Conservation (phyloP, 257 asterid genomes). For the Nicotiana benthamiana region DNA sequence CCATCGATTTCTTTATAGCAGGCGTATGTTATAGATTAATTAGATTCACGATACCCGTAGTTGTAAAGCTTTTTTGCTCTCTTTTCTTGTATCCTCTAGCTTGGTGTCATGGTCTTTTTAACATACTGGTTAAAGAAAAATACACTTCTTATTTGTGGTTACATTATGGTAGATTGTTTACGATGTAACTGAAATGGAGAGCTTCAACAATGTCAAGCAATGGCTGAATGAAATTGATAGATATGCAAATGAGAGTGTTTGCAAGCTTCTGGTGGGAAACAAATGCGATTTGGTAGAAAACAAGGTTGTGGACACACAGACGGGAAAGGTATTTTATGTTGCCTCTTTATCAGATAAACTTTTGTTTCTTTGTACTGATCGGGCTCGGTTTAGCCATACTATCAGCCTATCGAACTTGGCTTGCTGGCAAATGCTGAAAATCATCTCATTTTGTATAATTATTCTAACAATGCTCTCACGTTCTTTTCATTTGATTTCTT, state of each 20-base stretch:
- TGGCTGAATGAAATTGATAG: conserved; percentile 95
- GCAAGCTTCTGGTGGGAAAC: conserved; percentile 97
- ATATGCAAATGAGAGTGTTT: conserved; percentile 92
- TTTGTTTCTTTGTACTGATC: not conserved
- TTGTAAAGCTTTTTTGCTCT: not conserved
- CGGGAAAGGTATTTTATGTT: conserved; percentile 51
- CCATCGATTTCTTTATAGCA: not conserved
- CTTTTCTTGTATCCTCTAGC: not conserved
- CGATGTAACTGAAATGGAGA: conserved; percentile 95
- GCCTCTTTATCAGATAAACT: not conserved
- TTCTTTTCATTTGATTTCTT: not conserved
- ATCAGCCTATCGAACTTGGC: not conserved
- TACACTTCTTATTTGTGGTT: conserved; percentile 13
- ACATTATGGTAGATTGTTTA: conserved; percentile 61
- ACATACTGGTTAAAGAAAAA: not conserved
- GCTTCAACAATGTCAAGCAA: conserved; percentile 97
- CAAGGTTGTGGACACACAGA: conserved; percentile 83
- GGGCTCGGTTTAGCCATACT: not conserved
- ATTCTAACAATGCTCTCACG: not conserved
- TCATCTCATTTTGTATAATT: not conserved
- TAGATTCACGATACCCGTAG: not conserved
- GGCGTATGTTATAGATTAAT: not conserved
- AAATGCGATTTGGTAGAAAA: conserved; percentile 88
- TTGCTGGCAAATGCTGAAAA: not conserved
- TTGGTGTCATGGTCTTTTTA: not conserved